Conservation (phyloP, 441 rosid genomes). For the Erodium chrysanthum region DNA sequence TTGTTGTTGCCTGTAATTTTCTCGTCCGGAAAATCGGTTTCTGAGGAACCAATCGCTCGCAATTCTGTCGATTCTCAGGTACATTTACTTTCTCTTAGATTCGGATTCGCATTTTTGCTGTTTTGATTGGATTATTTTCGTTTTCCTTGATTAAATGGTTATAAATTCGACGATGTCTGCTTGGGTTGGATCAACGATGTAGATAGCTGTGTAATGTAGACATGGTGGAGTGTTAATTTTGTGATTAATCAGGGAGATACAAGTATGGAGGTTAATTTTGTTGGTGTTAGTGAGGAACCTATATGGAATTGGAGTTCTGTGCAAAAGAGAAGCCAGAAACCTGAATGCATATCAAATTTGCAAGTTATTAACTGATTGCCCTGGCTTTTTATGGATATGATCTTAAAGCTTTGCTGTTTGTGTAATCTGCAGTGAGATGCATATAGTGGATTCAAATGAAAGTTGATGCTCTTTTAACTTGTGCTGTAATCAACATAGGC, state of each 20-base stretch:
- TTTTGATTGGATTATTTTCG: no score
- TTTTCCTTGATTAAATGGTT: not conserved
- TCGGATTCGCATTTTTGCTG: no score
- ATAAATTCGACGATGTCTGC: not conserved
- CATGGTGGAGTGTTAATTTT: no score
- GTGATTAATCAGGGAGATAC: no score
- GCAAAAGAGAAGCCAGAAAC: no score
- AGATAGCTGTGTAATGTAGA: no score
- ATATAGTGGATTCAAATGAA: conserved; percentile 38
- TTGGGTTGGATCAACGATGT: no score
- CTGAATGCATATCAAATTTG: not conserved
- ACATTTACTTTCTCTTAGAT: no score
- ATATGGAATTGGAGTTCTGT: not conserved
- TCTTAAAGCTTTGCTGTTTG: conserved; percentile 16
- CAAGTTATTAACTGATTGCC: not conserved
- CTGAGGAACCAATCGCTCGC: not conserved
- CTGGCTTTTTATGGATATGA: conserved; percentile 10
- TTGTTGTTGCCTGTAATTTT: not conserved
- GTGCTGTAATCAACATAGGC: conserved; percentile 72
- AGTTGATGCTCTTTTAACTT: conserved; percentile 57
- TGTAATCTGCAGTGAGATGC: conserved; percentile 16
- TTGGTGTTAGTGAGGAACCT: not conserved
- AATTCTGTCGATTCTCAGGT: not conserved
- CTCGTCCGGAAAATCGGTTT: not conserved
- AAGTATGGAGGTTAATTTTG: no score